phyloP scores from a whole-genome alignment of 2,329 filamentous ascomycete species.

The Xylariaceae sp. region DNA sequence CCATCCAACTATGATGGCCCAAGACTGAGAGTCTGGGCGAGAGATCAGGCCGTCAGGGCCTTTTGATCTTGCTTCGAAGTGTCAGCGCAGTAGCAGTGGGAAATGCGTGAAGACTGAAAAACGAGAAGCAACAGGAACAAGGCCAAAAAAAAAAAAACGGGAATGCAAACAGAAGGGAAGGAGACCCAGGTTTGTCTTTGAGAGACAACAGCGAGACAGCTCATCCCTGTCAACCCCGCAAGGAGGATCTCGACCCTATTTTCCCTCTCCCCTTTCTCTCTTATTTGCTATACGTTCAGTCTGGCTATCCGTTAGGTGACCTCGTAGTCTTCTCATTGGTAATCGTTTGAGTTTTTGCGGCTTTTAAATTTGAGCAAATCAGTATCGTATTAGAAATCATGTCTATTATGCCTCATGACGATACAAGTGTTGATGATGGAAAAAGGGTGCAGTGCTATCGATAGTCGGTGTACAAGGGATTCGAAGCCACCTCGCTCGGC shows the following conservation, averaged over 20 bases:
- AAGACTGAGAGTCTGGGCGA: too few relatives aligned
- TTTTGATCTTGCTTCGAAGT: too few relatives aligned
- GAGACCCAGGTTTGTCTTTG: neutral
- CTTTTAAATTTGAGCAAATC: neutral
- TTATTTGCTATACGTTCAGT: slow-evolving; percentile 1
- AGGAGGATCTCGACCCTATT: slow-evolving; percentile 19
- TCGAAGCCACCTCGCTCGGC: neutral
- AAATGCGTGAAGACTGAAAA: neutral
- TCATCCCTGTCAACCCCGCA: slow-evolving; percentile 26
- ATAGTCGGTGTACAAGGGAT: neutral
- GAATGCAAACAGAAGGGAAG: too few relatives aligned
- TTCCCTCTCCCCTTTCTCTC: slow-evolving; percentile 16
- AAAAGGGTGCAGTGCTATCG: too few relatives aligned
- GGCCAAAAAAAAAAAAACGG: neutral
- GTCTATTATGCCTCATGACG: too few relatives aligned
- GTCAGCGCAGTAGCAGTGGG: too few relatives aligned
- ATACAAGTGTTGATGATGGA: too few relatives aligned
- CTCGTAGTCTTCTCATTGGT: neutral
- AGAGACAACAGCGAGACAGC: neutral
- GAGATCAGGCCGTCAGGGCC: too few relatives aligned
- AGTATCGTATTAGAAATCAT: too few relatives aligned
- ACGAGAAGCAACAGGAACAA: slow-evolving; percentile 1
- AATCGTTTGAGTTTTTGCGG: neutral
- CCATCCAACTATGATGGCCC: neutral
- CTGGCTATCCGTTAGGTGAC: slow-evolving; percentile 10